phyloP scores from a whole-genome alignment of 2,329 filamentous ascomycete genomes.

The Xylariaceae sp. region DNA sequence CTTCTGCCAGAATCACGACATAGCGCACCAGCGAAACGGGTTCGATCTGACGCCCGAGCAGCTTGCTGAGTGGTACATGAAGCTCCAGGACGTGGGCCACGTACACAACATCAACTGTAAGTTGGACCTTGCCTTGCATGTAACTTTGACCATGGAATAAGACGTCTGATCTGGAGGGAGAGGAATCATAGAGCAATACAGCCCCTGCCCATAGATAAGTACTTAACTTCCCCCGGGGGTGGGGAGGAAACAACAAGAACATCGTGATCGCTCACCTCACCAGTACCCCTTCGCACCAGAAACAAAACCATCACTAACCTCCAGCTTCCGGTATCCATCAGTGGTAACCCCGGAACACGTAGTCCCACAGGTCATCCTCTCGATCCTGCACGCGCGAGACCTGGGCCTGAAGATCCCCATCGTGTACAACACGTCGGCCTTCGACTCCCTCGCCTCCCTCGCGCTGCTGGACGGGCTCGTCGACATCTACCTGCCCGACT shows the following conservation, averaged over 20 bases:
- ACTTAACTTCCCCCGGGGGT: too few species aligned
- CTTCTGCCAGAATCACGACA: slow-evolving; percentile 79
- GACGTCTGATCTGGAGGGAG: too few species aligned
- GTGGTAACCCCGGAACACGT: slow-evolving; percentile 81
- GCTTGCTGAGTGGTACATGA: slow-evolving; percentile 76
- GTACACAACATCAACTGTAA: slow-evolving; percentile 79
- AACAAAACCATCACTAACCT: too few species aligned
- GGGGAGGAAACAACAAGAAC: neutral
- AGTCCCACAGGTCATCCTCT: slow-evolving; percentile 73
- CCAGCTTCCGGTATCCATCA: too few species aligned
- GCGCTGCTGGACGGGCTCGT: slow-evolving; percentile 71
- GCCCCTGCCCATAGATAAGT: too few species aligned
- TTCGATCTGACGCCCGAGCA: slow-evolving; percentile 74
- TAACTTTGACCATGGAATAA: too few species aligned
- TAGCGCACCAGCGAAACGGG: slow-evolving; percentile 74
- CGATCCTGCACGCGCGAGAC: slow-evolving; percentile 67
- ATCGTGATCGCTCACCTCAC: neutral
- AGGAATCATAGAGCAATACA: too few species aligned
- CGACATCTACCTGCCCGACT: slow-evolving; percentile 84
- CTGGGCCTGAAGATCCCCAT: slow-evolving; percentile 67
- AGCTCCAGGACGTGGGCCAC: slow-evolving; percentile 70
- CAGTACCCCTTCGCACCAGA: too few species aligned
- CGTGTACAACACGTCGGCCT: slow-evolving; percentile 80
- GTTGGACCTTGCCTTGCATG: too few species aligned
- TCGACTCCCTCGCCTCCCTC: slow-evolving; percentile 69